A percentile compares a stretch with the other conserved stretches of the same genome.
These are phyloP conservation scores for Lentinus tigrinus DNA, from an alignment of 768 basidiomycete species.

Conservation along the genomic window DNA sequence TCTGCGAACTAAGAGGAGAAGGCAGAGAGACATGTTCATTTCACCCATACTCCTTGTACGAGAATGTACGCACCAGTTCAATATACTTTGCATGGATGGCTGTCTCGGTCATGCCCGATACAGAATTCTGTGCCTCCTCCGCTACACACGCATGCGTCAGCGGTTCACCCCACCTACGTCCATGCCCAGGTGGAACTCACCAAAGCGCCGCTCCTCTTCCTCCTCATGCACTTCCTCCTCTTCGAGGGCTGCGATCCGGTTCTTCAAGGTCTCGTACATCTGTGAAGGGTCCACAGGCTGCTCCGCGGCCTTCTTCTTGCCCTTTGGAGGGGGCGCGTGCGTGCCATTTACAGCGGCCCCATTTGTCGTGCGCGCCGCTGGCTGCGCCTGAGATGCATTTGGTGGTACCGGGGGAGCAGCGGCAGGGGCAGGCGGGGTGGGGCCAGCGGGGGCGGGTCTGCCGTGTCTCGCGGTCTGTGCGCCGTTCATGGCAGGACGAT, in stretches of 20 bases:
- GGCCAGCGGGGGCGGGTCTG: slow-evolving; percentile 32
- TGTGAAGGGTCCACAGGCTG: slow-evolving; percentile 75
- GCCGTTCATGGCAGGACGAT: slow-evolving; percentile 21
- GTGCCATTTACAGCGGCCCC: slow-evolving; percentile 23
- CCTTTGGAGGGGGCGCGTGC: slow-evolving; percentile 26
- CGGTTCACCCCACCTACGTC: background rate
- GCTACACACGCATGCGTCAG: slow-evolving; percentile 42
- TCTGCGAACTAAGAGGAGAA: slow-evolving; percentile 73
- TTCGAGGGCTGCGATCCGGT: slow-evolving; percentile 83
- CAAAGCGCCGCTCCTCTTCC: slow-evolving; percentile 78
- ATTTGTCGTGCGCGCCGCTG: slow-evolving; percentile 26
- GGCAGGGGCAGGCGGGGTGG: slow-evolving; percentile 52
- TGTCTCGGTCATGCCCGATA: slow-evolving; percentile 80
- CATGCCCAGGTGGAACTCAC: slow-evolving; percentile 43
- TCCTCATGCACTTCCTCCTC: slow-evolving; percentile 86
- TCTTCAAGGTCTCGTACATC: slow-evolving; percentile 89
- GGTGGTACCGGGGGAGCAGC: slow-evolving; percentile 57
- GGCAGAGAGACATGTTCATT: slow-evolving; percentile 1
- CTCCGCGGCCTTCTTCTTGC: slow-evolving; percentile 74
- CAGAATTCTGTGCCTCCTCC: slow-evolving; percentile 85
- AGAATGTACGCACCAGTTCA: slow-evolving; percentile 63
- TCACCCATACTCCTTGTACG: slow-evolving; percentile 11
- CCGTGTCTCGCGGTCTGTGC: slow-evolving; percentile 19
- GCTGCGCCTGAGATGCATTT: slow-evolving; percentile 39
- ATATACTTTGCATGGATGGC: slow-evolving; percentile 85